These are phyloP conservation scores for Fusarium ramigenum DNA, from an alignment of 2,329 filamentous ascomycete species.

Conservation along the genomic window DNA sequence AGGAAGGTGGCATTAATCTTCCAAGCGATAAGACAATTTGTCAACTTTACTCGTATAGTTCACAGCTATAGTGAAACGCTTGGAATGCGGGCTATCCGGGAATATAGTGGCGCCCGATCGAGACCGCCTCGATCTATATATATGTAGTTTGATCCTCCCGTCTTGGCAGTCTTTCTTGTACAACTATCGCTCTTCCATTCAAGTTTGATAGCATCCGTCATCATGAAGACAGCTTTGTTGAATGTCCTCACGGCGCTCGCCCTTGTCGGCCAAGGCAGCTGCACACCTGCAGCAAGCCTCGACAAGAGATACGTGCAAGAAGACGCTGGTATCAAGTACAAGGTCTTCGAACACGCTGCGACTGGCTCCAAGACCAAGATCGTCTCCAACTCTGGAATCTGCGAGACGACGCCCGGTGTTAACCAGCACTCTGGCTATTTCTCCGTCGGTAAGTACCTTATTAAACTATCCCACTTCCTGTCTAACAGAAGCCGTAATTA, in stretches of 20 bases:
- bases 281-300: not conserved
- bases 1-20: not conserved
- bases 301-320: not conserved
- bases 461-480: too few species aligned
- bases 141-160: not conserved
- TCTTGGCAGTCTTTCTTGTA: not conserved
- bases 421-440: slow-evolving; percentile 74
- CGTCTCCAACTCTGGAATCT: slow-evolving; percentile 55
- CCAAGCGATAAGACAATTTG: not conserved
- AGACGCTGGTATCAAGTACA: slow-evolving; percentile 4
- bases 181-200: not conserved
- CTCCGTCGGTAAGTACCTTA: slow-evolving; percentile 56
- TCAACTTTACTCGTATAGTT: not conserved
- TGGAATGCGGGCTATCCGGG: not conserved
- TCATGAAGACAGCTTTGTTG: not conserved
- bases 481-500: too few species aligned
- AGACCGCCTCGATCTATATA: not conserved
- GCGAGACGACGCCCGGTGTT: slow-evolving; percentile 64
- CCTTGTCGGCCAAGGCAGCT: not conserved
- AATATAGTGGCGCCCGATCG: not conserved
- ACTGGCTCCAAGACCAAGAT: slow-evolving; percentile 29
- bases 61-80: not conserved
- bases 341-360: slow-evolving; percentile 25
- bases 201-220: accelerated
- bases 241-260: not conserved